Evolutionary conservation across 805 yeast species (phyloP).

Genomic region (Candida corydali): DNA sequence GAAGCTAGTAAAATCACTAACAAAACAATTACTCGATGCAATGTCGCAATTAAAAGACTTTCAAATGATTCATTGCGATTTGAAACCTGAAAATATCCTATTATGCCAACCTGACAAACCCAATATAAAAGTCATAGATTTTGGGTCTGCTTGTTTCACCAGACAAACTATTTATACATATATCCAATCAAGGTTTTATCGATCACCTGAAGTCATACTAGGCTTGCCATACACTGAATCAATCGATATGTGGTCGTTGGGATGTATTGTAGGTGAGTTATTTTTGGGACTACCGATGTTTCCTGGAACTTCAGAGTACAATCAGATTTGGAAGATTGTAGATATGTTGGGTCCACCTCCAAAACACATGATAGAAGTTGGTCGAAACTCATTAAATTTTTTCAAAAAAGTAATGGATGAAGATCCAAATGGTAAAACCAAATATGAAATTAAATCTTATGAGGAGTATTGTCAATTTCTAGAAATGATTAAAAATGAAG

Average conservation of each 20-base stretch:
- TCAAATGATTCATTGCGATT: constrained; percentile 89
- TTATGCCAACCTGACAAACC: constrained; percentile 78
- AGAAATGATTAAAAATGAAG: constrained; percentile 21
- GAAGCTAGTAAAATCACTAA: constrained; percentile 69
- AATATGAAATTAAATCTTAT: constrained; percentile 27
- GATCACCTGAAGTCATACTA: constrained; percentile 91
- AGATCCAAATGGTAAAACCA: constrained; percentile 23
- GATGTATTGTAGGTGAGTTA: constrained; percentile 87
- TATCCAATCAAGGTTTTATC: constrained; percentile 86
- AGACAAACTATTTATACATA: constrained; percentile 85
- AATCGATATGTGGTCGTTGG: constrained; percentile 97
- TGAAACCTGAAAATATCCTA: constrained; percentile 93
- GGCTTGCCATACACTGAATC: constrained; percentile 91
- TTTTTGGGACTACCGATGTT: constrained; percentile 89
- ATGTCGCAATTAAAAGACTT: constrained; percentile 75
- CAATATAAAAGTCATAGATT: constrained; percentile 88
- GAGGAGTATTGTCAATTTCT: constrained; percentile 34
- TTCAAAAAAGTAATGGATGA: constrained; percentile 39
- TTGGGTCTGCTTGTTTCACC: constrained; percentile 94
- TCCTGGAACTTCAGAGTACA: constrained; percentile 93
- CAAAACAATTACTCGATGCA: constrained; percentile 79
- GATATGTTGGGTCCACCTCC: constrained; percentile 87
- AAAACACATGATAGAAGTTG: constrained; percentile 95
- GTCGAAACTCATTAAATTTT: constrained; percentile 73
- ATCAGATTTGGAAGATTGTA: constrained; percentile 78